Evolutionary conservation across 1,139 yeast species (phyloP).

Genomic region (Yamadazyma siamensis): DNA sequence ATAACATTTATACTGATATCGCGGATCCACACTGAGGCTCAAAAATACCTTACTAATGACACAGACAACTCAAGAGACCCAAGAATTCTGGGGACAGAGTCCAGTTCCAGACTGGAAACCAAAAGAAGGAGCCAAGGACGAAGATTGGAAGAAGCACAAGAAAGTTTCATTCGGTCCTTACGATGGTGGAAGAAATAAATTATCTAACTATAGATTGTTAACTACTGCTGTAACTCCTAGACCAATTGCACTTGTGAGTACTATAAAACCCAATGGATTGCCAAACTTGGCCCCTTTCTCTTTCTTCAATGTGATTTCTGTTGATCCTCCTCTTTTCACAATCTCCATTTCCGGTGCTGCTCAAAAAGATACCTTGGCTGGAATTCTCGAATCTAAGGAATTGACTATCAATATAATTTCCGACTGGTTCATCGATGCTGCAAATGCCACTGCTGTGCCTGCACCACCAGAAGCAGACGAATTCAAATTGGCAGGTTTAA

Average conservation of each 20-base stretch:
- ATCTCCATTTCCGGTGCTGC: constrained; percentile 43
- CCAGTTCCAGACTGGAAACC: constrained; percentile 37
- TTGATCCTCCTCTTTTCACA: constrained; percentile 58
- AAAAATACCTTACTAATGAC: too few relatives aligned
- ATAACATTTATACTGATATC: too few relatives aligned
- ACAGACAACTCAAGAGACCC: too few relatives aligned
- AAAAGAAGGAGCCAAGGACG: constrained; percentile 47
- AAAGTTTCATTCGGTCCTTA: constrained; percentile 50
- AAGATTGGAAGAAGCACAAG: constrained; percentile 22
- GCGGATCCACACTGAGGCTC: too few relatives aligned
- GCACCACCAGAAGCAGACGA: constrained; percentile 52
- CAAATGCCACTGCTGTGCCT: constrained; percentile 43
- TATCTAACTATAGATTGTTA: constrained; percentile 48
- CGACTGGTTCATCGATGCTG: constrained; percentile 65
- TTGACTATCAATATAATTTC: constrained; percentile 53
- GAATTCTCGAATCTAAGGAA: constrained; percentile 51
- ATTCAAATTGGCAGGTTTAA: constrained; percentile 53
- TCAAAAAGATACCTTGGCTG: constrained; percentile 49
- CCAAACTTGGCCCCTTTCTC: constrained; percentile 57
- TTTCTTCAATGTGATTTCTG: constrained; percentile 44
- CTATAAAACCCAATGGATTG: constrained; percentile 38
- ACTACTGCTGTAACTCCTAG: constrained; percentile 53
- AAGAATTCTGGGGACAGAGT: constrained; percentile 11
- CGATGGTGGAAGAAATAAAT: constrained; percentile 33
- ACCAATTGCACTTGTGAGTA: constrained; percentile 56